Evolutionary conservation across 2,329 filamentous ascomycete genomes (phyloP).

Genomic region (Penicillium sp.): DNA sequence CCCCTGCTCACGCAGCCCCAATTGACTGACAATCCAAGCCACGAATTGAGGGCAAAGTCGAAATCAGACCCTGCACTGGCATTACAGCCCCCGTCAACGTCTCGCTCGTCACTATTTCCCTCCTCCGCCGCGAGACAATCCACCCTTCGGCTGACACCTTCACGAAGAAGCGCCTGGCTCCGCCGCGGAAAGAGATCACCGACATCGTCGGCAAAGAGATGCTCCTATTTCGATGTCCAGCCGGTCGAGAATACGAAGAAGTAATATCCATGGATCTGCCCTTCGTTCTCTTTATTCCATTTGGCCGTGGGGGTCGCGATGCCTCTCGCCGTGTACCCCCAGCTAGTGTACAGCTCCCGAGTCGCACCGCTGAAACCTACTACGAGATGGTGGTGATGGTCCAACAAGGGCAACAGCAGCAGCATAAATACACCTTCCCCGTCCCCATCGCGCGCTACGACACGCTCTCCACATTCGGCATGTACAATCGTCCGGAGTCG

Average conservation of each 20-base stretch:
- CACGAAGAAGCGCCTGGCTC: slow-evolving; percentile 85
- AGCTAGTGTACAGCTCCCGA: slow-evolving; percentile 83
- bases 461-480: slow-evolving; percentile 95
- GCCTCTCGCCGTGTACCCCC: slow-evolving; percentile 86
- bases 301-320: slow-evolving; percentile 86
- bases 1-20: background rate
- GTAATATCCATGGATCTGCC: slow-evolving; percentile 95
- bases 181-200: slow-evolving; percentile 82
- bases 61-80: slow-evolving; percentile 83
- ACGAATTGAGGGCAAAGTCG: slow-evolving; percentile 95
- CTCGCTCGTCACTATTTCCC: slow-evolving; percentile 88
- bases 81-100: slow-evolving; percentile 85
- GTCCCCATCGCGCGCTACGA: slow-evolving; percentile 92
- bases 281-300: slow-evolving; percentile 96
- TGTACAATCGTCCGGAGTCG: slow-evolving; percentile 96
- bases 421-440: slow-evolving; percentile 88
- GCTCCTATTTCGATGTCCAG: slow-evolving; percentile 80
- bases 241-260: slow-evolving; percentile 79
- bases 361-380: slow-evolving; percentile 91
- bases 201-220: slow-evolving; percentile 97
- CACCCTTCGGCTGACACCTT: slow-evolving; percentile 93
- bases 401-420: slow-evolving; percentile 80
- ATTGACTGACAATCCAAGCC: slow-evolving; percentile 56
- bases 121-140: slow-evolving; percentile 92
- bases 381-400: slow-evolving; percentile 97